Evolutionary conservation across 768 basidiomycete genomes (phyloP).

Genomic region (Polyporus arcularius): DNA sequence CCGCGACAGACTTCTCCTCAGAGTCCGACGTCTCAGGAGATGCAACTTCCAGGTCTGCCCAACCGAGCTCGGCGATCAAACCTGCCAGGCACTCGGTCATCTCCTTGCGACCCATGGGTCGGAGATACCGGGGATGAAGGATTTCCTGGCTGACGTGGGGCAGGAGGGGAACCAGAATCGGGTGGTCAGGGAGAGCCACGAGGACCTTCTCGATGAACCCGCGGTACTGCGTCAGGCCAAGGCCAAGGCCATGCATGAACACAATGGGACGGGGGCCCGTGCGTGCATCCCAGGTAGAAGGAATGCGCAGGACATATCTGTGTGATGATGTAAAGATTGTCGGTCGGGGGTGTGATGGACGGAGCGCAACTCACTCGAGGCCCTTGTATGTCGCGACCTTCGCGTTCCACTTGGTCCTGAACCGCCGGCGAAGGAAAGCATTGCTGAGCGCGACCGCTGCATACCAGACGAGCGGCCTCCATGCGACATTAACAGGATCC

Average conservation of each 20-base stretch:
- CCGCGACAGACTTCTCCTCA: conserved; percentile 19
- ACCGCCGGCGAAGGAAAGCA: conserved; percentile 44
- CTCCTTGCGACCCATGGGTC: conserved; percentile 66
- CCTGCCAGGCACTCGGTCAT: conserved; percentile 56
- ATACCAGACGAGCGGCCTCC: conserved; percentile 73
- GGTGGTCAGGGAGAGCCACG: conserved; percentile 58
- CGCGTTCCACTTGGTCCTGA: conserved; percentile 44
- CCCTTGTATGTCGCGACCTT: conserved; percentile 53
- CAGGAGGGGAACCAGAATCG: conserved; percentile 77
- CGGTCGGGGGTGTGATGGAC: background rate
- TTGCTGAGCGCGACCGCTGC: conserved; percentile 51
- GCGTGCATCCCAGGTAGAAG: conserved; percentile 60
- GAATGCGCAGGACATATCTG: conserved; percentile 77
- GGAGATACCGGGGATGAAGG: conserved; percentile 73
- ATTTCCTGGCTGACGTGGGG: conserved; percentile 87
- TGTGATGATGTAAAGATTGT: background rate
- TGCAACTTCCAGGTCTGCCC: conserved; percentile 44
- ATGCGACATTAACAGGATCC: conserved; percentile 69
- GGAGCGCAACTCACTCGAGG: conserved; percentile 59
- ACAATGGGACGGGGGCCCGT: conserved; percentile 70
- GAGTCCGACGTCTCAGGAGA: conserved; percentile 23
- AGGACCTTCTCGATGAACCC: conserved; percentile 61
- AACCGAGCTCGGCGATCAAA: conserved; percentile 63
- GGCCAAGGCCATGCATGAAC: conserved; percentile 87
- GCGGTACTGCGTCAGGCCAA: conserved; percentile 76